Evolutionary conservation across 2,329 filamentous ascomycete genomes (phyloP).

Genomic region (Pezicula neosporulosa): DNA sequence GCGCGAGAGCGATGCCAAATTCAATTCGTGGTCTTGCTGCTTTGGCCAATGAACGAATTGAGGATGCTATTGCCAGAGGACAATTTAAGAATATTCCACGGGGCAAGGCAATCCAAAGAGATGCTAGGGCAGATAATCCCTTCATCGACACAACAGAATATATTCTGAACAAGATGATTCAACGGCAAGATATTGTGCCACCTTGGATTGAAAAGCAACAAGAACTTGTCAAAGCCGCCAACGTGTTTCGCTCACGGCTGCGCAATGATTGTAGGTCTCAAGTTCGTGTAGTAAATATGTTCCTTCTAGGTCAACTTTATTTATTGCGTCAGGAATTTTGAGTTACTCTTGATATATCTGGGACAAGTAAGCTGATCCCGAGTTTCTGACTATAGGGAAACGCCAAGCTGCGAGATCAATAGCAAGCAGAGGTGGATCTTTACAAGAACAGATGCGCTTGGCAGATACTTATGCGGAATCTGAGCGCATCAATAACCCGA

Average conservation of each 20-base stretch:
- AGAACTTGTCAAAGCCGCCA: conserved; percentile 68
- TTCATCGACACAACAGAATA: conserved; percentile 97
- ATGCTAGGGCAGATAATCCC: conserved; percentile 77
- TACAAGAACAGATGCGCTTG: conserved; percentile 68
- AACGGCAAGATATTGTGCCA: conserved; percentile 90
- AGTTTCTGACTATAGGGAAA: conserved; percentile 38
- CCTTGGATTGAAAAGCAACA: conserved; percentile 99
- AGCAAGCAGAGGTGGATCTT: conserved; percentile 68
- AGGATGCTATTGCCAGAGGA: conserved; percentile 87
- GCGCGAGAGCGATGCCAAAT: conserved; percentile 69
- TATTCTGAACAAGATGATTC: conserved; percentile 98
- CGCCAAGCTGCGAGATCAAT: conserved; percentile 79
- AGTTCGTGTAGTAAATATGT: too few species aligned
- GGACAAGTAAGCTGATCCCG: too few species aligned
- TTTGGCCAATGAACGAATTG: conserved; percentile 87
- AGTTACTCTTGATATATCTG: too few species aligned
- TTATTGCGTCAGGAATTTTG: too few species aligned
- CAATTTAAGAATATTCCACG: conserved; percentile 84
- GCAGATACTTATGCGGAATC: conserved; percentile 74
- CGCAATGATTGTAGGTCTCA: conserved; percentile 61
- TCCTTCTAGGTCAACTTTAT: too few species aligned
- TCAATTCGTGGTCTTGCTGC: conserved; percentile 75
- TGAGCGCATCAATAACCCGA: conserved; percentile 64
- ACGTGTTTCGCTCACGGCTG: conserved; percentile 69
- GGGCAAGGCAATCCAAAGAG: conserved; percentile 76